phyloP scores from a whole-genome alignment of 805 yeast genomes.

The Starmerella roubikii region DNA sequence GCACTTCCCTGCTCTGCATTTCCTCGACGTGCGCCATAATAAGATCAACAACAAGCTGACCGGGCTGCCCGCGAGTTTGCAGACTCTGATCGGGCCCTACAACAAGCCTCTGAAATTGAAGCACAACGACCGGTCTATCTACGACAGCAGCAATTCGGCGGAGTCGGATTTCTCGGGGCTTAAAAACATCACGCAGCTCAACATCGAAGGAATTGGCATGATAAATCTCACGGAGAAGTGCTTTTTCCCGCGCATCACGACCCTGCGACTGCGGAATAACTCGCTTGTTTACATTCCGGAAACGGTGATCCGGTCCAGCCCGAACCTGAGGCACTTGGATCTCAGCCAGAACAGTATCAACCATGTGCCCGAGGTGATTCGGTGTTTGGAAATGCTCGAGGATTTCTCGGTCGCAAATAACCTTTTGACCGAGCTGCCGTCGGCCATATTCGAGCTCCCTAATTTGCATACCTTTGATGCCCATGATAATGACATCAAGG shows the following conservation, averaged over 20 bases:
- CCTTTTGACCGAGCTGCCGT: slow-evolving; percentile 58
- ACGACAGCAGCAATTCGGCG: neutral
- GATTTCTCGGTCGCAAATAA: slow-evolving; percentile 62
- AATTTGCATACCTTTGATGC: slow-evolving; percentile 57
- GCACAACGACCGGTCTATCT: slow-evolving; percentile 1
- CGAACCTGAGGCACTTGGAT: slow-evolving; percentile 56
- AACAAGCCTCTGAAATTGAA: slow-evolving; percentile 13
- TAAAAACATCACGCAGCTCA: slow-evolving; percentile 3
- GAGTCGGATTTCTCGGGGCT: neutral
- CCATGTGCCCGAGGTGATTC: slow-evolving; percentile 56
- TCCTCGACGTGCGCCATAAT: slow-evolving; percentile 62
- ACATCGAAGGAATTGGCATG: slow-evolving; percentile 5
- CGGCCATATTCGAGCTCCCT: slow-evolving; percentile 44
- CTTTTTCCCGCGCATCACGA: slow-evolving; percentile 17
- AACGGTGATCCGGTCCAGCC: slow-evolving; percentile 45
- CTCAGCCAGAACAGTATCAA: slow-evolving; percentile 75
- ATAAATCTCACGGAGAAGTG: slow-evolving; percentile 2
- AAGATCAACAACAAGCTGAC: slow-evolving; percentile 28
- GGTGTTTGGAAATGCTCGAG: slow-evolving; percentile 42
- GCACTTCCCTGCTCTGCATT: slow-evolving; percentile 45
- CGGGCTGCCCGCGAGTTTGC: slow-evolving; percentile 21
- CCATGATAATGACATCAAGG: slow-evolving; percentile 70
- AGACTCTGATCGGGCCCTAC: slow-evolving; percentile 19
- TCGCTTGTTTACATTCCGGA: slow-evolving; percentile 62
- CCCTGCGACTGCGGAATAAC: slow-evolving; percentile 67